Evolutionary conservation across 1,284 basidiomycete species (phyloP).

Genomic region (Xerocomus nothofagi): DNA sequence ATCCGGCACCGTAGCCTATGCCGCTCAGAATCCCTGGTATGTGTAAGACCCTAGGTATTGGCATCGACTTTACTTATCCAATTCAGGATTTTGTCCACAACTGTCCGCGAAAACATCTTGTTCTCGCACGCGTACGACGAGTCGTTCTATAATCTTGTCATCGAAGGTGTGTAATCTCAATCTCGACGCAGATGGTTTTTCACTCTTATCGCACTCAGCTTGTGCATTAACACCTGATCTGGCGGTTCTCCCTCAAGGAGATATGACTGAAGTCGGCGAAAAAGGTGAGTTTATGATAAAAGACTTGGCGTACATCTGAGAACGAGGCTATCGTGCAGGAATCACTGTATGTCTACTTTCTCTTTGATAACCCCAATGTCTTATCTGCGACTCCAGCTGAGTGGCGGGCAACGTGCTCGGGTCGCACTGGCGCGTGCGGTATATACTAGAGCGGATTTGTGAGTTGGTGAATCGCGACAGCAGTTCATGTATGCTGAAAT

Average conservation of each 20-base stretch:
- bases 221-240: conserved; percentile 87
- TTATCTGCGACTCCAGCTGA: conserved; percentile 33
- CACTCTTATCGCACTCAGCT: conserved; percentile 44
- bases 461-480: conserved; percentile 4
- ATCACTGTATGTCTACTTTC: conserved; percentile 27
- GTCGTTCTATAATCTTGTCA: conserved; percentile 69
- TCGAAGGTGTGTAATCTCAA: conserved; percentile 56
- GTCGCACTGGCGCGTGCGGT: conserved; percentile 54
- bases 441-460: conserved; percentile 55
- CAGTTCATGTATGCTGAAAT: not conserved
- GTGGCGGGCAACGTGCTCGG: conserved; percentile 63
- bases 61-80: conserved; percentile 3
- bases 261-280: conserved; percentile 75
- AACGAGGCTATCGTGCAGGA: conserved; percentile 13
- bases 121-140: conserved; percentile 90
- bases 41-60: conserved; percentile 9
- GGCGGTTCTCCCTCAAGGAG: conserved; percentile 68
- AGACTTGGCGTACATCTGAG: conserved; percentile 38
- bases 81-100: conserved; percentile 76
- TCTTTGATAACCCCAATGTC: not conserved
- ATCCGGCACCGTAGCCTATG: conserved; percentile 83
- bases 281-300: conserved; percentile 28
- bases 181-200: not conserved
- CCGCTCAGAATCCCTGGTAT: conserved; percentile 86
- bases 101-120: conserved; percentile 85